Base-by-base conservation (phyloP, 2,329 filamentous ascomycete species). In the Nothophoma quercina region DNA sequence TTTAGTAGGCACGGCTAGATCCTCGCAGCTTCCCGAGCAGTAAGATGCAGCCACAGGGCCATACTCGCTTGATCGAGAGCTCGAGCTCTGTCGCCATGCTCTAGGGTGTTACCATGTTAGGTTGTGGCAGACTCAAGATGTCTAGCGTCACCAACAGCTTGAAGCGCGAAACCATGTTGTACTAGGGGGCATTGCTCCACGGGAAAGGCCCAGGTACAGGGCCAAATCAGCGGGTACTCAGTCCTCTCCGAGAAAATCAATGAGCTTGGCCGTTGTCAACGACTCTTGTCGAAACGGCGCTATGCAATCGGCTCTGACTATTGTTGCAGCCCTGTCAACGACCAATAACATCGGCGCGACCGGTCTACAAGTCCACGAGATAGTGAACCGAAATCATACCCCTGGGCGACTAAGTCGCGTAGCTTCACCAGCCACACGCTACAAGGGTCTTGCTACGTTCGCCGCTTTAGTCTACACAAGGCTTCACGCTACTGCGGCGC, bases 1-100 rank as follows among this genome's bases (percentile, higher is more conserved):
- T 48, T 53, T 53, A 53, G 50, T 44, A 53, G 44, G 50, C 22
- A 34, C 39, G 44, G 44, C 50, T 48, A 53, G 50, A 53, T 39
- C 33, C 22, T 48, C 16, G 50, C 50, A 48, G 43, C 32, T 48
- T 39, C 38, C 50, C 38, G 28, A 48, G 43, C 50, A 47, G 50
- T 53, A 43, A 34, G 39, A 40, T 29, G 38, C 39, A 43, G 50
- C 44, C 28, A 53, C 44, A 53, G 50, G 34, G 28, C 43, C 42
- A 53, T 42, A 47, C 36, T 43, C 18, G 29, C 30, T 41, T 46
- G 7, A 10, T 26, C 18, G 29, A 28, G 29, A 43, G 50, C 43
- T 53, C 38, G 33, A 53, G 50, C 51, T 21, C 34, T 16, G 34
- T 49, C 34, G 45, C 51, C 29, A 28, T 39, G 45, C 45, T 54